These are phyloP conservation scores for Boletellus ananas DNA, from an alignment of 768 basidiomycete genomes.

Conservation along the genomic window DNA sequence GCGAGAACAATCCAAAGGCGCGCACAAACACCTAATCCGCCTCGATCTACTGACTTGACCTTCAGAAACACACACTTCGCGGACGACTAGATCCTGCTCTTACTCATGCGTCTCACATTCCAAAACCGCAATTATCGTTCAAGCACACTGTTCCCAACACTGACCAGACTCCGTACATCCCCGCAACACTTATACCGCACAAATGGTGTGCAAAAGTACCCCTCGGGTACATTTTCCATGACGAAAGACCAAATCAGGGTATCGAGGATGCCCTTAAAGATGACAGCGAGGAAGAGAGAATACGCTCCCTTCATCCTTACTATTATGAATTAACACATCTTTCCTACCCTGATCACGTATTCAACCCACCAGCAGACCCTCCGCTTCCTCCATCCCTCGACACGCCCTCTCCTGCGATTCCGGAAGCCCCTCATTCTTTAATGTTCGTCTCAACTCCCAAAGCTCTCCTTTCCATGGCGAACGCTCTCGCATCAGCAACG, in stretches of 20 bases:
- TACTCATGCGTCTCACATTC: constrained; percentile 69
- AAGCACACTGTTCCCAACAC: constrained; percentile 55
- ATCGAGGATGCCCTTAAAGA: constrained; percentile 11
- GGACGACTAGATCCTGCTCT: constrained; percentile 57
- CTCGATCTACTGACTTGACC: constrained; percentile 8
- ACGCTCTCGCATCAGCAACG: constrained; percentile 53
- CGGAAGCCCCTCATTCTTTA: constrained; percentile 39
- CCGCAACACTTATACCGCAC: constrained; percentile 50
- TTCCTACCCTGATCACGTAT: constrained; percentile 67
- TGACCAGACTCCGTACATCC: constrained; percentile 58
- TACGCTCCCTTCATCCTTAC: constrained; percentile 65
- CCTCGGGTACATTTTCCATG: constrained; percentile 56
- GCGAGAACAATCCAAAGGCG: constrained; percentile 32
- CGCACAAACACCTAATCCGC: not conserved
- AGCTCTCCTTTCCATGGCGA: constrained; percentile 60
- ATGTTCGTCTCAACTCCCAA: constrained; percentile 63
- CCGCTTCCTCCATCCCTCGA: constrained; percentile 57
- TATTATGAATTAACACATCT: constrained; percentile 78
- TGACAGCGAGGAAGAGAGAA: constrained; percentile 18
- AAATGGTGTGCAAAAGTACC: constrained; percentile 87
- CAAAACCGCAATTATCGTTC: constrained; percentile 83
- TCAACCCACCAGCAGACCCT: constrained; percentile 46
- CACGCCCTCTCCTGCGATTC: constrained; percentile 33
- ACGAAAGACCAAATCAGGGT: constrained; percentile 24
- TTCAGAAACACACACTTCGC: constrained; percentile 34